A percentile compares a stretch with the other conserved stretches of the same genome.
Evolutionary conservation across 164 flowering plant species (phyloP).

Genomic region (Macadamia tetraphylla): DNA sequence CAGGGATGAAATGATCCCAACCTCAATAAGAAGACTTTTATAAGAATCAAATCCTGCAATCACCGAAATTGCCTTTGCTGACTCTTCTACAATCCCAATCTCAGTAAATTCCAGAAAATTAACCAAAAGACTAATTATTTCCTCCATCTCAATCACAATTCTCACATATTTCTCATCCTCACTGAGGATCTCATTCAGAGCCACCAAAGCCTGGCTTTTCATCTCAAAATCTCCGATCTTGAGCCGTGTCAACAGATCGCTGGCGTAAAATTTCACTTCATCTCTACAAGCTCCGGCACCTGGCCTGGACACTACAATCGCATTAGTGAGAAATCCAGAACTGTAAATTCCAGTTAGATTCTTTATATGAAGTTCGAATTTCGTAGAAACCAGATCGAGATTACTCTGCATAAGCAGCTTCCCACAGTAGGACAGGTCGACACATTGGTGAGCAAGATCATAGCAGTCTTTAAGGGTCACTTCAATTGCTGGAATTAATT

Average conservation of each 20-base stretch:
- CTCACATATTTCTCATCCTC: slow-evolving; percentile 70
- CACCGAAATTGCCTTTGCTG: slow-evolving; percentile 36
- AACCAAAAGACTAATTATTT: slow-evolving; percentile 36
- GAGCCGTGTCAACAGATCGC: slow-evolving; percentile 65
- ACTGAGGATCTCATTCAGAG: slow-evolving; percentile 39
- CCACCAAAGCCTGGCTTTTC: slow-evolving; percentile 60
- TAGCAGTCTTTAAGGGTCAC: slow-evolving; percentile 38
- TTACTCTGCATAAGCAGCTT: slow-evolving; percentile 97
- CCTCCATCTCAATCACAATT: slow-evolving; percentile 44
- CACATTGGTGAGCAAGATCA: slow-evolving; percentile 57
- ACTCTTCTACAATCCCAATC: slow-evolving; percentile 45
- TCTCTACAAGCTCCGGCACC: slow-evolving; percentile 46
- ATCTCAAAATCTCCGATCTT: slow-evolving; percentile 60
- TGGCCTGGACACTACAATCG: slow-evolving; percentile 74
- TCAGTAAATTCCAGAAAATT: slow-evolving; percentile 47
- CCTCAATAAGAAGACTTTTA: slow-evolving; percentile 36
- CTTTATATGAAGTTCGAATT: slow-evolving; percentile 46
- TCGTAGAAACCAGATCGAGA: slow-evolving; percentile 48
- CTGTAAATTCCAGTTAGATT: slow-evolving; percentile 44
- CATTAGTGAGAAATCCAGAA: slow-evolving; percentile 45
- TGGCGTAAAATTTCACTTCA: slow-evolving; percentile 67
- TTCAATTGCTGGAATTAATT: slow-evolving; percentile 22
- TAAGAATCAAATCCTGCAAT: slow-evolving; percentile 45
- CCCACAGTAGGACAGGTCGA: slow-evolving; percentile 66
- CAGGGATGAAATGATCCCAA: slow-evolving; percentile 62